Evolutionary conservation across 805 yeast species (phyloP), one percentile per base, ranked within the genome.

Genomic region (Priceomyces melissophilus): DNA sequence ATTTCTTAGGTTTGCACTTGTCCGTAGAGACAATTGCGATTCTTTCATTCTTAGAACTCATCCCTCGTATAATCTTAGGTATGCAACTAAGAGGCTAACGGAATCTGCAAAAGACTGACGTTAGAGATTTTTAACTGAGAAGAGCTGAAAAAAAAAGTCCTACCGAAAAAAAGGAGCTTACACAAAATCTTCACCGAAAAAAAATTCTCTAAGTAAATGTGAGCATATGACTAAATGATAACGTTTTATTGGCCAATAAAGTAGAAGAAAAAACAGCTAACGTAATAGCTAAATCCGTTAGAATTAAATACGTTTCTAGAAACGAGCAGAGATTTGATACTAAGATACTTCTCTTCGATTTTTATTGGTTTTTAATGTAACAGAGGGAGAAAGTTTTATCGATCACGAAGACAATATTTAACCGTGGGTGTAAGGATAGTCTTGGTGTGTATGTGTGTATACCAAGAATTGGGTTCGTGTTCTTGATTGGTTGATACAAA

Each of bases 1-100:
- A 93, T 66, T 93, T 88, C 74, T 89, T 91, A 41, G 99, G 99
- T 66, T 93, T 93, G 75, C 99, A 93, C 69, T 79, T 89, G 76
- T 93, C 99, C 35, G 81, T 81, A 43, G 84, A 82, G 66, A 93
- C 95, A 69, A 93, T 90, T 51, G 99, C 99, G 64, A 93, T 90
- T 86, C 99, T 90, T 16, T 85, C 72, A 57, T 75, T 74, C 55
- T 65, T 67, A 37, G 60, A 60, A 46, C 61, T 54, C 59, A 60
- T 62, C 12, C 34, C 37, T 14, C 31, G 25, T 28, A 32, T 29
- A 16, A 5, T 20, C 25, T 8, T 20, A 20, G 25, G 8, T 20
- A 20, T 20, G 25, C 4, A 20, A 32, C 16, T 10, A 14, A 30
- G 15, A 30, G 15, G 32, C 32, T 13, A 12, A 13, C 8, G 32